phyloP scores from a whole-genome alignment of 192 early-diverging fungal species.

The Piromyces finnis region DNA sequence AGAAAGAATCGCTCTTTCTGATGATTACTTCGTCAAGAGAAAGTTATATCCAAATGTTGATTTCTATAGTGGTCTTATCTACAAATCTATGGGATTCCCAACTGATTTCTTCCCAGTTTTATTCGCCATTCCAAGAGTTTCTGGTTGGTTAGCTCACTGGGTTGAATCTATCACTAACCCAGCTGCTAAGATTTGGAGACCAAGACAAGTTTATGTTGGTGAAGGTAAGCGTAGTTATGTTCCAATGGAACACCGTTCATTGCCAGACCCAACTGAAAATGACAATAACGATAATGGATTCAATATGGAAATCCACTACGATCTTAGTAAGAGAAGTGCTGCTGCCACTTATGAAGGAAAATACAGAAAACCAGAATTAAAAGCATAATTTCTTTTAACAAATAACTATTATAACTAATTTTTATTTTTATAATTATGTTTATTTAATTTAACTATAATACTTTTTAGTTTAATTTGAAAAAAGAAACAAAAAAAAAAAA shows the following conservation, averaged over 20 bases:
- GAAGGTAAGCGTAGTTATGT: constrained; percentile 18
- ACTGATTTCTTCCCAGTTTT: constrained; percentile 56
- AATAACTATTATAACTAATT: too few relatives aligned
- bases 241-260: constrained; percentile 3
- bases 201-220: constrained; percentile 43
- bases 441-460: background rate
- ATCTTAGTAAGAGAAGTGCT: background rate
- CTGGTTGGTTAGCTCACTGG: constrained; percentile 52
- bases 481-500: background rate
- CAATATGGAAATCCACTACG: background rate
- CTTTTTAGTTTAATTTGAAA: background rate
- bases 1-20: constrained; percentile 31
- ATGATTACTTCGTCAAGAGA: constrained; percentile 41
- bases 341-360: background rate
- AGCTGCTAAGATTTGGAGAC: constrained; percentile 40
- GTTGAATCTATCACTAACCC: constrained; percentile 29
- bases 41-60: constrained; percentile 47
- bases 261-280: background rate
- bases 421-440: background rate
- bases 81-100: constrained; percentile 51
- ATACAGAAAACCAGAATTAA: background rate
- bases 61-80: constrained; percentile 34
- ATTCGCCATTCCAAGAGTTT: constrained; percentile 14
- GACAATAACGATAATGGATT: background rate
- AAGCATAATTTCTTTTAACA: background rate